Conservation (phyloP, 2,329 filamentous ascomycete species). For the Xylaria hypoxylon region DNA sequence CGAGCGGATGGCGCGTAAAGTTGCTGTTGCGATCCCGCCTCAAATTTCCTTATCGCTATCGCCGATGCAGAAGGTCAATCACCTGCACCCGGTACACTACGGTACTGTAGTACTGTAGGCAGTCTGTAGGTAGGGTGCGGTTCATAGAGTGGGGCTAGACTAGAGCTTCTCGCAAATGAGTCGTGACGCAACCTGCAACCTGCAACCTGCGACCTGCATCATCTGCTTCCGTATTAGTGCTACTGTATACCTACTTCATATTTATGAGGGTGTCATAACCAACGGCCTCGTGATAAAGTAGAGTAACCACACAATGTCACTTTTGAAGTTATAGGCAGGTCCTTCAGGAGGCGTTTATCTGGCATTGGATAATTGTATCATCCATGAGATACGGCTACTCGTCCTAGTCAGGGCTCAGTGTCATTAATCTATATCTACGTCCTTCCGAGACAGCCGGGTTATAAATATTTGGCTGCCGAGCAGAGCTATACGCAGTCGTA, state of each 20-base stretch:
- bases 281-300: slow-evolving; percentile 21
- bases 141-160: slow-evolving; percentile 9
- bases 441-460: slow-evolving; percentile 25
- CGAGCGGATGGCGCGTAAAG: slow-evolving; percentile 4
- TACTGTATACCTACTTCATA: not conserved
- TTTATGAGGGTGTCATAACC: slow-evolving; percentile 8
- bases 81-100: not conserved
- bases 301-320: slow-evolving; percentile 25
- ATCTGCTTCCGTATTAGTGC: slow-evolving; percentile 20
- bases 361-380: slow-evolving; percentile 12
- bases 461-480: not conserved
- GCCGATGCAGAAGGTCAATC: not conserved
- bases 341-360: not conserved
- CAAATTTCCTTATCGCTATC: slow-evolving; percentile 37
- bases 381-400: not conserved
- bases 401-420: slow-evolving; percentile 6
- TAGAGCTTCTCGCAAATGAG: slow-evolving; percentile 7
- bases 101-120: too few relatives aligned
- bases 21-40: slow-evolving; percentile 11
- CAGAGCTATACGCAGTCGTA: not conserved
- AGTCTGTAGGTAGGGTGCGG: too few relatives aligned
- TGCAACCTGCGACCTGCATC: slow-evolving; percentile 19
- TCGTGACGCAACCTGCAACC: slow-evolving; percentile 26
- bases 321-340: slow-evolving; percentile 9
- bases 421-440: slow-evolving; percentile 12